Conservation (phyloP, 495 filamentous ascomycete species). For the Hypoxylon trugodes region DNA sequence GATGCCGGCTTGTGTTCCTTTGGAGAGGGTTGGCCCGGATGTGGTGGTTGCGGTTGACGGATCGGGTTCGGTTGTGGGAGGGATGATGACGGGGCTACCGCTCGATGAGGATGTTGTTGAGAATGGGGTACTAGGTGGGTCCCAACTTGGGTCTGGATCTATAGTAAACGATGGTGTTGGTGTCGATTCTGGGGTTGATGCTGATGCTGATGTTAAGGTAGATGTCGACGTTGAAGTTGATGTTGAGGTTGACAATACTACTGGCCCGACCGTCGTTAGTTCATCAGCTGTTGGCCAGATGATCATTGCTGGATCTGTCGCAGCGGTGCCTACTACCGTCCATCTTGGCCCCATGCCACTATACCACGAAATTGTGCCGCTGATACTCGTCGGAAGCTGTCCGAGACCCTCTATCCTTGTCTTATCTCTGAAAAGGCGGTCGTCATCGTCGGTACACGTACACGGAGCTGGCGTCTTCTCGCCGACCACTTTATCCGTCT, state of each 20-base stretch:
- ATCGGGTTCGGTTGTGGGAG: slow-evolving; percentile 31
- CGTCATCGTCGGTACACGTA: slow-evolving; percentile 26
- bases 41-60: slow-evolving; percentile 37
- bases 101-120: slow-evolving; percentile 23
- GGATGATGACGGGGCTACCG: slow-evolving; percentile 38
- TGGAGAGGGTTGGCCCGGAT: slow-evolving; percentile 37
- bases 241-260: background rate
- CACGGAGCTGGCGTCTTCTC: slow-evolving; percentile 30
- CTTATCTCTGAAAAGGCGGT: slow-evolving; percentile 37
- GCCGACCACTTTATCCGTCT: slow-evolving; percentile 20
- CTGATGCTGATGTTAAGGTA: slow-evolving; percentile 4
- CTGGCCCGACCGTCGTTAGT: too few relatives aligned
- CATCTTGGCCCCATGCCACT: slow-evolving; percentile 29
- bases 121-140: background rate
- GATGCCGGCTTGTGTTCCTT: slow-evolving; percentile 55
- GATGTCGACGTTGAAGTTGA: background rate
- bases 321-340: too few relatives aligned
- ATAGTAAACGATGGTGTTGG: slow-evolving; percentile 47
- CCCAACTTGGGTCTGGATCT: too few relatives aligned
- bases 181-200: slow-evolving; percentile 9
- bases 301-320: too few relatives aligned
- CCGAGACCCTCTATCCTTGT: slow-evolving; percentile 35
- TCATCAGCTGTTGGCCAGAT: too few relatives aligned
- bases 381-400: slow-evolving; percentile 30
- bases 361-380: slow-evolving; percentile 44